A percentile compares a stretch with the other conserved stretches of the same genome.
These are phyloP conservation scores for Flaveria linearis DNA, from an alignment of 129 eudicot genomes.

Conservation along the genomic window DNA sequence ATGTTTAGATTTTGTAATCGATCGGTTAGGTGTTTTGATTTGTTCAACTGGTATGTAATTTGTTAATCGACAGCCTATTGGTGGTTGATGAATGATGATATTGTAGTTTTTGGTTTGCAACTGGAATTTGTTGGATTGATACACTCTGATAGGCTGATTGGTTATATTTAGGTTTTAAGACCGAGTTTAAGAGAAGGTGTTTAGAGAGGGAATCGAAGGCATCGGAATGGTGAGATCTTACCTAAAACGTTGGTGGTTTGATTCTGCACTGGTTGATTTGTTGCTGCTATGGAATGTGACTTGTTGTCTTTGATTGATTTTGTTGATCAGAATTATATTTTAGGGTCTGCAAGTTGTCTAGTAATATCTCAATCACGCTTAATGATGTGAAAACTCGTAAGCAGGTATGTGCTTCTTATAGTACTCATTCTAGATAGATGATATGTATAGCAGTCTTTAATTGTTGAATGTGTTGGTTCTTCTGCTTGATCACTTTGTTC, in stretches of 20 bases:
- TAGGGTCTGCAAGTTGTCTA: conserved; percentile 93
- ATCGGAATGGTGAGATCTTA: conserved; percentile 43
- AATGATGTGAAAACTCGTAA: conserved; percentile 89
- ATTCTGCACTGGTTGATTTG: background rate
- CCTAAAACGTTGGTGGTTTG: background rate
- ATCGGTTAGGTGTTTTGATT: conserved; percentile 7
- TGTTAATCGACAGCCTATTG: conserved; percentile 8
- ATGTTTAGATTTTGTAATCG: background rate
- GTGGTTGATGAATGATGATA: background rate
- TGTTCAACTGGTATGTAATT: conserved; percentile 11
- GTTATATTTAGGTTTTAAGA: conserved; percentile 23
- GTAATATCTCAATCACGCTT: conserved; percentile 69
- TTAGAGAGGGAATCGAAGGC: conserved; percentile 22
- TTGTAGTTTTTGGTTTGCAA: background rate
- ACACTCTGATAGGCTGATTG: background rate
- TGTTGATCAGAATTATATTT: conserved; percentile 69
- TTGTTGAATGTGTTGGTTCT: conserved; percentile 8
- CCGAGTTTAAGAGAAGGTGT: conserved; percentile 17
- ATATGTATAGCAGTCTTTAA: background rate
- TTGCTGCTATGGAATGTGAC: conserved; percentile 20
- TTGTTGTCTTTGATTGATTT: conserved; percentile 19
- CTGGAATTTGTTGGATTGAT: conserved; percentile 22
- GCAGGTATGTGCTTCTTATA: conserved; percentile 53
- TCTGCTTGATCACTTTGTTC: background rate
- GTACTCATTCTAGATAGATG: conserved; percentile 16